A percentile compares a stretch with the other conserved stretches of the same genome.
phyloP scores from a whole-genome alignment of 441 rosid species.

The Flueggea neowawraea region DNA sequence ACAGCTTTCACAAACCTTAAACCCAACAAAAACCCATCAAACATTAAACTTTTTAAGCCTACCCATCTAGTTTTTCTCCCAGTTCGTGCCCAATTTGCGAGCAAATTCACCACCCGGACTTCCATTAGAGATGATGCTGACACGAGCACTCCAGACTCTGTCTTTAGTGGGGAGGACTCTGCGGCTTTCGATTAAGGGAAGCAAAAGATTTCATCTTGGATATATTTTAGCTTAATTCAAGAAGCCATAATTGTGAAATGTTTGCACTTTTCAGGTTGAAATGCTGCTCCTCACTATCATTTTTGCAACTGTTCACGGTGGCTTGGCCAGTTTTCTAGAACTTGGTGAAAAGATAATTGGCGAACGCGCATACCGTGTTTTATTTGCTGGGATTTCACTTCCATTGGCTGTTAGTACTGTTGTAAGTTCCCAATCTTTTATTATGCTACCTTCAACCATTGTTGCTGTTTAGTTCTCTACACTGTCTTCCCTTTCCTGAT shows the following conservation, averaged over 20 bases:
- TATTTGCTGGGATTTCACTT: constrained; percentile 84
- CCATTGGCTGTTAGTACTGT: constrained; percentile 84
- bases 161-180: constrained; percentile 62
- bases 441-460: neutral
- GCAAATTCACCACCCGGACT: constrained; percentile 3
- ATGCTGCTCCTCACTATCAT: constrained; percentile 66
- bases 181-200: constrained; percentile 59
- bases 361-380: constrained; percentile 72
- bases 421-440: constrained; percentile 41
- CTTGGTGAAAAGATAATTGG: constrained; percentile 74
- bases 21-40: neutral
- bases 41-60: neutral
- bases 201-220: constrained; percentile 76
- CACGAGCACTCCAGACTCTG: neutral
- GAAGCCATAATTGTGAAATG: no score
- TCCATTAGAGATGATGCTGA: constrained; percentile 9
- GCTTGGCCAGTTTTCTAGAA: constrained; percentile 86
- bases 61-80: constrained; percentile 1
- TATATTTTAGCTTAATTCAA: constrained; percentile 42
- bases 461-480: neutral
- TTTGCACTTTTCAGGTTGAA: constrained; percentile 47
- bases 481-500: neutral
- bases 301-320: constrained; percentile 79
- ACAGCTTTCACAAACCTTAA: constrained; percentile 6
- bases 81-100: neutral